Evolutionary conservation across 2,329 filamentous ascomycete genomes (phyloP).

Genomic region (Chaetomium sp.): DNA sequence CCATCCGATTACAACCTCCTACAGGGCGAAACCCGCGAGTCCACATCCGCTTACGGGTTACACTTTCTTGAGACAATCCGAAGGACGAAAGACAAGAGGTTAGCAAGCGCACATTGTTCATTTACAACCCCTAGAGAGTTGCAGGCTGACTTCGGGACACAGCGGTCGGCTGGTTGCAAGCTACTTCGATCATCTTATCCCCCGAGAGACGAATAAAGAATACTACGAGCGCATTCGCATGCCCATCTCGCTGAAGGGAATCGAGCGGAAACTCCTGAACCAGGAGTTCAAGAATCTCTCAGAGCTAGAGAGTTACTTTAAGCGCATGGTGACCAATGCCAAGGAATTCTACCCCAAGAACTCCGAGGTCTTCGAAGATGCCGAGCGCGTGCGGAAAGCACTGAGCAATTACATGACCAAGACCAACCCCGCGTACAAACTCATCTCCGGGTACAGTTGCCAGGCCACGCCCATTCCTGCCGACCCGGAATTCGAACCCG

Average conservation of each 20-base stretch:
- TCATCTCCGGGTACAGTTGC: conserved; percentile 66
- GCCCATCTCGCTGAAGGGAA: conserved; percentile 75
- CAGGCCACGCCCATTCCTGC: conserved; percentile 66
- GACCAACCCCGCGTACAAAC: conserved; percentile 79
- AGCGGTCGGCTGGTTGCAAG: conserved; percentile 74
- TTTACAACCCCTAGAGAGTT: neutral
- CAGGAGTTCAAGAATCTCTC: conserved; percentile 71
- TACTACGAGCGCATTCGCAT: conserved; percentile 79
- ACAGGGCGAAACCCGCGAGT: conserved; percentile 64
- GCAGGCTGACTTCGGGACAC: conserved; percentile 22
- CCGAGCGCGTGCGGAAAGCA: conserved; percentile 82
- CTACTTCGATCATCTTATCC: conserved; percentile 73
- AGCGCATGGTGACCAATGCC: conserved; percentile 84
- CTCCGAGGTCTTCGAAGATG: conserved; percentile 76
- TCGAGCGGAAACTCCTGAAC: conserved; percentile 73
- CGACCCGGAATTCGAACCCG: conserved; percentile 24
- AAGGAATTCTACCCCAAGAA: conserved; percentile 79
- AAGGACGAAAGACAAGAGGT: conserved; percentile 81
- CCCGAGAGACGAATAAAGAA: conserved; percentile 63
- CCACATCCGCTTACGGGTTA: conserved; percentile 71
- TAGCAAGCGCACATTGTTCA: conserved; percentile 29
- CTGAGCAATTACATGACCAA: conserved; percentile 87
- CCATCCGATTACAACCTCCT: conserved; percentile 50
- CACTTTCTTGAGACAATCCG: conserved; percentile 75
- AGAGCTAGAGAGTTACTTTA: conserved; percentile 79